Evolutionary conservation across 2,329 filamentous ascomycete species (phyloP).

Genomic region (Gaeumannomyces sp.): DNA sequence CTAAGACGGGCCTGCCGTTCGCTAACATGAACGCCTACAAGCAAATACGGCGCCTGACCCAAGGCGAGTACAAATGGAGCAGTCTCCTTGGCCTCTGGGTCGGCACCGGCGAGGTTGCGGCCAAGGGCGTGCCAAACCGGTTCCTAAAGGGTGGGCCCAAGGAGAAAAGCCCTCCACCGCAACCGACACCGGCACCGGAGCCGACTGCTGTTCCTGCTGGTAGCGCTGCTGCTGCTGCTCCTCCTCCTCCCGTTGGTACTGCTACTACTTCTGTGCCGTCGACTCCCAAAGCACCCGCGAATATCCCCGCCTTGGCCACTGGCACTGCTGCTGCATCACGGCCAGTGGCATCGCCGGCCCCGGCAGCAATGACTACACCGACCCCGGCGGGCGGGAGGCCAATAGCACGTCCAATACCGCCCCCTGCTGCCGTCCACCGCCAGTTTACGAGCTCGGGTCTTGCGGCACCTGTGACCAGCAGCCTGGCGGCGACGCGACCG

Average conservation of each 20-base stretch:
- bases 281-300: background rate
- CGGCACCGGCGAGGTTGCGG: constrained; percentile 56
- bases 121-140: constrained; percentile 71
- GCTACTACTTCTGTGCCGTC: background rate
- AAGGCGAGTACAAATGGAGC: constrained; percentile 78
- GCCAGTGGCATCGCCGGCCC: background rate
- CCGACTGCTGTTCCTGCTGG: background rate
- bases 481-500: too few relatives aligned
- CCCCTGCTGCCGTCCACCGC: background rate
- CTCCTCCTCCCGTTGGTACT: background rate
- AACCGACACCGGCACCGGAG: background rate
- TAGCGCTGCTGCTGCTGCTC: background rate
- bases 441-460: background rate
- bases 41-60: constrained; percentile 68
- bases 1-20: constrained; percentile 76
- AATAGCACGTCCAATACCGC: background rate
- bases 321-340: background rate
- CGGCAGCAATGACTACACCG: background rate
- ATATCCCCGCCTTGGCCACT: background rate
- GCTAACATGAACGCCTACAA: constrained; percentile 73
- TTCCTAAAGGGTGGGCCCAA: constrained; percentile 43
- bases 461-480: background rate
- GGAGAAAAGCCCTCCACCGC: constrained; percentile 15
- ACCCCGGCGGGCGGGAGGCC: background rate
- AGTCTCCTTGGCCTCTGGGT: constrained; percentile 76